phyloP scores from a whole-genome alignment of 805 yeast species.

The Candida yuanshanica region DNA sequence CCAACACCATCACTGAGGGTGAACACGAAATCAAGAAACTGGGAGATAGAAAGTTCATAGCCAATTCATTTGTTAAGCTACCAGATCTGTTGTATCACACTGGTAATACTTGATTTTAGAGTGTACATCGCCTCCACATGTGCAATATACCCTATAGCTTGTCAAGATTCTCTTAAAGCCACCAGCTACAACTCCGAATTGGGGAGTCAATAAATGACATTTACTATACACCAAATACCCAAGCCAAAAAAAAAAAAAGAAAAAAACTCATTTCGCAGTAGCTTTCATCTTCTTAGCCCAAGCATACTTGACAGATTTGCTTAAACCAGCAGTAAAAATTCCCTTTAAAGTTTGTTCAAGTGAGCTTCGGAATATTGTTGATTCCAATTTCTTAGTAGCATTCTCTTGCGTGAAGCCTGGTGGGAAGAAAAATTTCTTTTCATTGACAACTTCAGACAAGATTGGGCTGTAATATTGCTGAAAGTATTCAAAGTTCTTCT shows the following conservation, averaged over 20 bases:
- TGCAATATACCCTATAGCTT: no score
- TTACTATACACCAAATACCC: neutral
- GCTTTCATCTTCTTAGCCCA: constrained; percentile 55
- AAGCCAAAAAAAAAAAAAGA: no score
- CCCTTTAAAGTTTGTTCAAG: constrained; percentile 78
- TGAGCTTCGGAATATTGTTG: constrained; percentile 66
- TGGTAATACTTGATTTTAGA: no score
- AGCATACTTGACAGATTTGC: constrained; percentile 68
- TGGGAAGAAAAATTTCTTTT: constrained; percentile 29
- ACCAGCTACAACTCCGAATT: neutral
- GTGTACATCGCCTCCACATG: no score
- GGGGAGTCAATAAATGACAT: neutral
- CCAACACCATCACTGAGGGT: neutral
- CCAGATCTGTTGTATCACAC: neutral
- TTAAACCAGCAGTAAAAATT: constrained; percentile 76
- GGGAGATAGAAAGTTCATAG: neutral
- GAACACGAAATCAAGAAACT: neutral
- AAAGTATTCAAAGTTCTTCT: constrained; percentile 66
- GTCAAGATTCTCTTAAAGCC: no score
- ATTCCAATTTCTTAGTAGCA: constrained; percentile 32
- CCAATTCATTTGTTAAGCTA: neutral
- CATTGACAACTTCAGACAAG: constrained; percentile 30
- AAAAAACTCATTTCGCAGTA: constrained; percentile 7
- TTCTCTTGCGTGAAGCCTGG: constrained; percentile 34
- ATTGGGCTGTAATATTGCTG: constrained; percentile 68